Percentiles rank a stretch among this genome's conserved stretches.
Conservation (phyloP, 208 protist genomes). For the Porcisia hertigi region DNA sequence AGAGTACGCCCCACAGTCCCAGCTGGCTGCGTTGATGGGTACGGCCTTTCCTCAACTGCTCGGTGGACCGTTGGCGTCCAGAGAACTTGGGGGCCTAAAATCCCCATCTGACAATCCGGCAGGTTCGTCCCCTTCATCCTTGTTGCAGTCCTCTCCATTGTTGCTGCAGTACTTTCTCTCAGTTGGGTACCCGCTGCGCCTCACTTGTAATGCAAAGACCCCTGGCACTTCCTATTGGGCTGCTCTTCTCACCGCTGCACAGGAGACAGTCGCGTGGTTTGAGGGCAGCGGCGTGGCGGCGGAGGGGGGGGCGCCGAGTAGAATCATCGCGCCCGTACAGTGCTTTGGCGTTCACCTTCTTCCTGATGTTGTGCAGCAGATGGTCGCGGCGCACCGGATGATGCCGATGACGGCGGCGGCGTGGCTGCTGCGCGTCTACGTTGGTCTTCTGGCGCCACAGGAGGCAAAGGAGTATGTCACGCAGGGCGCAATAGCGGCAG, state of each 20-base stretch:
- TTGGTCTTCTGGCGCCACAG: constrained; percentile 9
- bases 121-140: neutral
- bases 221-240: neutral
- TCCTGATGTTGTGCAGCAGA: constrained; percentile 24
- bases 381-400: constrained; percentile 20
- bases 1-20: neutral
- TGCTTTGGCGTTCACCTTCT: constrained; percentile 6
- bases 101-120: neutral
- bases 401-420: constrained; percentile 11
- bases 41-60: constrained; percentile 17
- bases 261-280: constrained; percentile 14
- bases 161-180: constrained; percentile 22
- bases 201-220: neutral
- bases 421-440: constrained; percentile 28
- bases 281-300: neutral
- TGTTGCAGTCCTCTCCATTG: neutral
- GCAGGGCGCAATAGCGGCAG: neutral
- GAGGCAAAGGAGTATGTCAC: neutral
- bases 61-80: neutral
- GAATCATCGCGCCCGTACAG: neutral
- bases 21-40: neutral
- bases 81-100: neutral
- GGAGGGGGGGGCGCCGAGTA: neutral
- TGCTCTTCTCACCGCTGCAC: constrained; percentile 6
- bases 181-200: constrained; percentile 21